Percentiles rank a stretch among this genome's conserved stretches.
Evolutionary conservation across 2,329 filamentous ascomycete genomes (phyloP).

Genomic region (Pseudocercospora crystallina): DNA sequence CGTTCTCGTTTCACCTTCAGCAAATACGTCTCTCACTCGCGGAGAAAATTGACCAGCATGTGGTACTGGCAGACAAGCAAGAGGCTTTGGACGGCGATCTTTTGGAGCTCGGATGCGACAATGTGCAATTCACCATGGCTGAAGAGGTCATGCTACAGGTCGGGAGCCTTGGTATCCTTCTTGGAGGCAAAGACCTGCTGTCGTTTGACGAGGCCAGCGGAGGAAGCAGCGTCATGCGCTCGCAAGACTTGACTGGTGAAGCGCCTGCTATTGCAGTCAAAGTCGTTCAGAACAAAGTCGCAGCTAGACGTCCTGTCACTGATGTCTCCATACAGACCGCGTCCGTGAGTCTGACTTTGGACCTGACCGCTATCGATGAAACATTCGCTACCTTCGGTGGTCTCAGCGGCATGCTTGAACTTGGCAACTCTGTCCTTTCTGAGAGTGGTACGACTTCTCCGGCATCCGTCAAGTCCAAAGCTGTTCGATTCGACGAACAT

Average conservation of each 20-base stretch:
- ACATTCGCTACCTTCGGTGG: conserved; percentile 87
- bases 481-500: conserved; percentile 54
- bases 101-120: conserved; percentile 10
- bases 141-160: conserved; percentile 7
- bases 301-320: conserved; percentile 24
- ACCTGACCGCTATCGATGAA: conserved; percentile 80
- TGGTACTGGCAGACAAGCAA: not conserved
- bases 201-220: conserved; percentile 21
- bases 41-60: conserved; percentile 1
- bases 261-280: conserved; percentile 26
- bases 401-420: conserved; percentile 83
- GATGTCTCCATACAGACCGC: conserved; percentile 68
- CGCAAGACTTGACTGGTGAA: conserved; percentile 16
- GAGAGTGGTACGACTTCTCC: conserved; percentile 46
- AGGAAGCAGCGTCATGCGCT: conserved; percentile 10
- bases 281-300: conserved; percentile 20
- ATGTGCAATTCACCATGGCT: conserved; percentile 1
- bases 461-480: conserved; percentile 42
- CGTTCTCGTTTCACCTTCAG: conserved; percentile 7
- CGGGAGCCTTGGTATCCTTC: conserved; percentile 17
- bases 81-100: not conserved
- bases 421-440: conserved; percentile 80
- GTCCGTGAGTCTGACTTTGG: conserved; percentile 72
- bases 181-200: conserved; percentile 28
- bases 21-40: conserved; percentile 2